These are phyloP conservation scores for Fusarium coicis DNA, from an alignment of 2,329 filamentous ascomycete species.

Conservation along the genomic window DNA sequence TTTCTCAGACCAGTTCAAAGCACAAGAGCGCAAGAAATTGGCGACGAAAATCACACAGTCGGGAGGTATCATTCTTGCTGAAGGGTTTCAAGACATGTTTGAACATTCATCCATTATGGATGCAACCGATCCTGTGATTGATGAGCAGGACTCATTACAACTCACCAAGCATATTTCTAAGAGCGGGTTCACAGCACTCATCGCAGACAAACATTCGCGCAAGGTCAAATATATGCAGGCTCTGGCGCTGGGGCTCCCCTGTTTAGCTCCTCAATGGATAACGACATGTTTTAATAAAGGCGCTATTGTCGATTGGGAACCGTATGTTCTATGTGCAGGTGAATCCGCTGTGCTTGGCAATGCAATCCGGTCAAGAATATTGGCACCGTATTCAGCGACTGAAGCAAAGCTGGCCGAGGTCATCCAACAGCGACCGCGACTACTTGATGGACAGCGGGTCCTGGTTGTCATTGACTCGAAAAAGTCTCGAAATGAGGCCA, in stretches of 20 bases:
- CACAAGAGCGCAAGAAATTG: slow-evolving; percentile 58
- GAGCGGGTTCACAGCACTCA: slow-evolving; percentile 83
- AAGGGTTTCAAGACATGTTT: slow-evolving; percentile 87
- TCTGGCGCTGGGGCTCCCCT: slow-evolving; percentile 87
- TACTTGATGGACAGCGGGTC: slow-evolving; percentile 73
- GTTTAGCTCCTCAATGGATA: slow-evolving; percentile 85
- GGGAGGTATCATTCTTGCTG: slow-evolving; percentile 76
- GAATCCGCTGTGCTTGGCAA: slow-evolving; percentile 80
- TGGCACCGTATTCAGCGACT: slow-evolving; percentile 69
- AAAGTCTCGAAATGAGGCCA: slow-evolving; percentile 70
- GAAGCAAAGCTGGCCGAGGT: slow-evolving; percentile 67
- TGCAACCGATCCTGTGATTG: slow-evolving; percentile 46
- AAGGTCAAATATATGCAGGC: slow-evolving; percentile 96
- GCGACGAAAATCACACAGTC: slow-evolving; percentile 73
- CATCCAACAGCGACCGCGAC: slow-evolving; percentile 67
- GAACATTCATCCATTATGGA: slow-evolving; percentile 55
- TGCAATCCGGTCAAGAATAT: slow-evolving; percentile 78
- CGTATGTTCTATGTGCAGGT: slow-evolving; percentile 88
- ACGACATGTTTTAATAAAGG: slow-evolving; percentile 73
- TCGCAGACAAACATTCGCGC: slow-evolving; percentile 86
- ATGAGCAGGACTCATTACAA: slow-evolving; percentile 54
- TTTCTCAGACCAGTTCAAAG: slow-evolving; percentile 62
- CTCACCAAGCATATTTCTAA: slow-evolving; percentile 64
- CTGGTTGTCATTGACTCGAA: slow-evolving; percentile 72
- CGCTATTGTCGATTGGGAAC: slow-evolving; percentile 76